phyloP scores from a whole-genome alignment of 208 protist species.

The Wallacemonas collosoma region DNA sequence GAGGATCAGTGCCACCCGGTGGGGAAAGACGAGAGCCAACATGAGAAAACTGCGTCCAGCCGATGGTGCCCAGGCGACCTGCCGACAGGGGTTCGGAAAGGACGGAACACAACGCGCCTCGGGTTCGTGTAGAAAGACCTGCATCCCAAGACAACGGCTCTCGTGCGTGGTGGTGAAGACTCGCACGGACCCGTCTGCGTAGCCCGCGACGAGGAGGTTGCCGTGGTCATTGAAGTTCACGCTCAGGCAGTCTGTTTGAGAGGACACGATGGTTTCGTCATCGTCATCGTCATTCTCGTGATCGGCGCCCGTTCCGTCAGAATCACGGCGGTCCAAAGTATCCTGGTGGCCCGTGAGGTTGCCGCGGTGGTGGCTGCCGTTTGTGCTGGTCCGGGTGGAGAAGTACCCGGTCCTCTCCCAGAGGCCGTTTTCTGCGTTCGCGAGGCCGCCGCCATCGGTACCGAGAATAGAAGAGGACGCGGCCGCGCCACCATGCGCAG shows the following conservation, averaged over 20 bases:
- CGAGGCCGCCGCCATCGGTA: neutral
- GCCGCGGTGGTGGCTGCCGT: neutral
- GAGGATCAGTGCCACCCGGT: constrained; percentile 53
- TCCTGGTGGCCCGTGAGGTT: too few relatives aligned
- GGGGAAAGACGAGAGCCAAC: constrained; percentile 57
- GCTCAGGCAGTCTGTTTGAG: constrained; percentile 36
- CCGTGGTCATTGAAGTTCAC: constrained; percentile 73
- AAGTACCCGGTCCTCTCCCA: neutral
- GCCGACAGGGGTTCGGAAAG: constrained; percentile 26
- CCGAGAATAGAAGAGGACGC: neutral
- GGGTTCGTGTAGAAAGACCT: constrained; percentile 27
- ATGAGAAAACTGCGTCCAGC: constrained; percentile 80
- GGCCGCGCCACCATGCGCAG: neutral
- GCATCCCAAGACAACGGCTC: constrained; percentile 30
- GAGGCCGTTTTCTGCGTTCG: neutral
- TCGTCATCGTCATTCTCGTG: neutral
- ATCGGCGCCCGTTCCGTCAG: neutral
- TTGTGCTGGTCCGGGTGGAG: neutral
- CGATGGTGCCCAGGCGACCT: constrained; percentile 74
- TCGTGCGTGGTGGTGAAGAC: constrained; percentile 52
- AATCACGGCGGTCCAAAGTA: neutral
- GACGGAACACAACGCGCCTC: neutral
- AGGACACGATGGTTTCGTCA: neutral
- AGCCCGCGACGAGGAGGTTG: constrained; percentile 59
- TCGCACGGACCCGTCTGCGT: constrained; percentile 47